These are phyloP conservation scores for Rhynchosporium graminicola DNA, from an alignment of 2,329 filamentous ascomycete species.

Conservation along the genomic window DNA sequence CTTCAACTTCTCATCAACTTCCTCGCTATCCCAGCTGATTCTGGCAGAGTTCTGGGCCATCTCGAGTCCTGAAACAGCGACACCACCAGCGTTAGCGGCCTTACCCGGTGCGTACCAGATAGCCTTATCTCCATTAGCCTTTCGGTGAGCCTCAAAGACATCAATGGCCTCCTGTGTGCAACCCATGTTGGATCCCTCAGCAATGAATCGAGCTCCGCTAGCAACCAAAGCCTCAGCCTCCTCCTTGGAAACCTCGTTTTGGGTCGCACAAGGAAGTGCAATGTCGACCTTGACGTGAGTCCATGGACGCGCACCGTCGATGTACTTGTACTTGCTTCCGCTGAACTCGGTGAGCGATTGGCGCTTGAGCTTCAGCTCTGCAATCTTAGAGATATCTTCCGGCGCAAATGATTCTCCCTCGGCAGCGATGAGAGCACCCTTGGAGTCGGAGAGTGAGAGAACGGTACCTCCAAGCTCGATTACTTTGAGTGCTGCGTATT, in stretches of 20 bases:
- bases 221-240: slow-evolving; percentile 83
- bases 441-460: slow-evolving; percentile 90
- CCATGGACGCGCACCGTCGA: slow-evolving; percentile 88
- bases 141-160: slow-evolving; percentile 79
- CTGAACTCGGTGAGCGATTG: slow-evolving; percentile 76
- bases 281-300: slow-evolving; percentile 87
- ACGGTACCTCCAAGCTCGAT: slow-evolving; percentile 95
- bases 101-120: slow-evolving; percentile 98
- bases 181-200: slow-evolving; percentile 98
- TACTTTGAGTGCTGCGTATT: slow-evolving; percentile 94
- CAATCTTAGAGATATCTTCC: slow-evolving; percentile 77
- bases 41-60: slow-evolving; percentile 98
- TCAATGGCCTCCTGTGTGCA: slow-evolving; percentile 96
- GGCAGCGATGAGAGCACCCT: slow-evolving; percentile 77
- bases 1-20: slow-evolving; percentile 91
- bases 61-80: slow-evolving; percentile 94
- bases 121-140: slow-evolving; percentile 64
- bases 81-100: slow-evolving; percentile 96
- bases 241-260: slow-evolving; percentile 94
- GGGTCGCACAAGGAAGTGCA: slow-evolving; percentile 88
- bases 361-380: slow-evolving; percentile 82
- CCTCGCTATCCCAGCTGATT: slow-evolving; percentile 80
- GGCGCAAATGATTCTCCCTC: slow-evolving; percentile 72
- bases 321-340: slow-evolving; percentile 77
- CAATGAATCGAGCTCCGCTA: slow-evolving; percentile 79